phyloP scores from a whole-genome alignment of 208 protist genomes.

The Wallacemonas sp. region DNA sequence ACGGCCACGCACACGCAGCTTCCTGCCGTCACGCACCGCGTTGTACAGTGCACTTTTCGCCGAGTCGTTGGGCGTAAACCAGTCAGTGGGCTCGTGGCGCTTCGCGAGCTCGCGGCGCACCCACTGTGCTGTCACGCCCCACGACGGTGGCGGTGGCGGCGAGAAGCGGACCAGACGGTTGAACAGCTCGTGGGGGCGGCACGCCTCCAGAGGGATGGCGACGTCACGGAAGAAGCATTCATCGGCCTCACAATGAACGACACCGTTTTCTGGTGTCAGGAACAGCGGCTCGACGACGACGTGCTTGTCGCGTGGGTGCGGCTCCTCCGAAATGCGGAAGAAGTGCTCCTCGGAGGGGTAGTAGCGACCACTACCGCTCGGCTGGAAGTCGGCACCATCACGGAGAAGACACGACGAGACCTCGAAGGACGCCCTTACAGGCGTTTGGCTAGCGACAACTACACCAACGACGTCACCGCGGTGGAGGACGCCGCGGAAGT shows the following conservation, averaged over 20 bases:
- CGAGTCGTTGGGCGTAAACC: no score
- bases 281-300: not conserved
- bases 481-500: not conserved
- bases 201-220: not conserved
- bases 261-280: not conserved
- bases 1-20: no score
- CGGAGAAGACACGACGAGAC: not conserved
- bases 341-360: slow-evolving; percentile 1
- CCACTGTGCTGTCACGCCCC: no score
- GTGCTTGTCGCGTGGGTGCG: no score
- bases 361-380: no score
- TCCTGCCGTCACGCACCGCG: no score
- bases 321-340: not conserved
- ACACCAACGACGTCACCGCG: not conserved
- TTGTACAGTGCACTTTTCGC: no score
- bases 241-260: not conserved
- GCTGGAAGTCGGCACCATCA: not conserved
- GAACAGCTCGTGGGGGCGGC: not conserved
- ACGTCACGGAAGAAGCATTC: not conserved
- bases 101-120: no score
- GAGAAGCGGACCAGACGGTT: not conserved
- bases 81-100: no score
- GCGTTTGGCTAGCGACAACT: not conserved
- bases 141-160: no score
- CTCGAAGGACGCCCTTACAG: not conserved